Conservation (phyloP, 768 basidiomycete species). For the Paxillus ammoniavirescens region DNA sequence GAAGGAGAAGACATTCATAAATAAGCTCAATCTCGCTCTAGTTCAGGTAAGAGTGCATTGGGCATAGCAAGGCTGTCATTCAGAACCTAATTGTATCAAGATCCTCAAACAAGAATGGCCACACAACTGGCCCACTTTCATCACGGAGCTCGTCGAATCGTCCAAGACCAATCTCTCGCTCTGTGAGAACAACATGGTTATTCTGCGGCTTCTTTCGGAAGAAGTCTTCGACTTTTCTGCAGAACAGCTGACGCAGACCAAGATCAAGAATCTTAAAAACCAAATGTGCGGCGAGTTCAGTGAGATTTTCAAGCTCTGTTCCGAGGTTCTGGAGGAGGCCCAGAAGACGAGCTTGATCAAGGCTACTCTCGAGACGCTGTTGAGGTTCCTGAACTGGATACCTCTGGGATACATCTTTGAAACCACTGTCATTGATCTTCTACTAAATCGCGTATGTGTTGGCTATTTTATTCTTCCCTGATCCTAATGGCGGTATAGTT, state of each 20-base stretch:
- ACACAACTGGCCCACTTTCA: conserved; percentile 98
- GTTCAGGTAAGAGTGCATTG: conserved; percentile 66
- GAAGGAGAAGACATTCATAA: conserved; percentile 91
- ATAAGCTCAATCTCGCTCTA: conserved; percentile 95
- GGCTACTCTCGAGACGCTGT: conserved; percentile 90
- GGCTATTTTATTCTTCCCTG: conserved; percentile 1
- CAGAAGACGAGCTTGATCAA: conserved; percentile 93
- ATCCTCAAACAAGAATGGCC: conserved; percentile 99
- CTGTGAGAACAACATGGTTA: conserved; percentile 99
- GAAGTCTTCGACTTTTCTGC: conserved; percentile 99
- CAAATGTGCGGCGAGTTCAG: conserved; percentile 97
- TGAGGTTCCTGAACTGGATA: conserved; percentile 98
- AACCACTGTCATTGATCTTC: conserved; percentile 92
- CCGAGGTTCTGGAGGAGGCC: conserved; percentile 96
- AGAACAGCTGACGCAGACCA: conserved; percentile 97
- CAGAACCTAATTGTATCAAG: conserved; percentile 39
- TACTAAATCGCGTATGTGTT: conserved; percentile 80
- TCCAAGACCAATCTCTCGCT: conserved; percentile 94
- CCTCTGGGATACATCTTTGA: conserved; percentile 99
- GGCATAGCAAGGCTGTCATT: not conserved
- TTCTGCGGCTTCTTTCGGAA: conserved; percentile 94
- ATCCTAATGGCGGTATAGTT: conserved; percentile 53
- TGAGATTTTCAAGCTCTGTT: conserved; percentile 97
- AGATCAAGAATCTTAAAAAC: conserved; percentile 96
- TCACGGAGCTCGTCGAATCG: conserved; percentile 94